phyloP scores from a whole-genome alignment of 2,329 filamentous ascomycete species.

The Lachnum nothofagi region DNA sequence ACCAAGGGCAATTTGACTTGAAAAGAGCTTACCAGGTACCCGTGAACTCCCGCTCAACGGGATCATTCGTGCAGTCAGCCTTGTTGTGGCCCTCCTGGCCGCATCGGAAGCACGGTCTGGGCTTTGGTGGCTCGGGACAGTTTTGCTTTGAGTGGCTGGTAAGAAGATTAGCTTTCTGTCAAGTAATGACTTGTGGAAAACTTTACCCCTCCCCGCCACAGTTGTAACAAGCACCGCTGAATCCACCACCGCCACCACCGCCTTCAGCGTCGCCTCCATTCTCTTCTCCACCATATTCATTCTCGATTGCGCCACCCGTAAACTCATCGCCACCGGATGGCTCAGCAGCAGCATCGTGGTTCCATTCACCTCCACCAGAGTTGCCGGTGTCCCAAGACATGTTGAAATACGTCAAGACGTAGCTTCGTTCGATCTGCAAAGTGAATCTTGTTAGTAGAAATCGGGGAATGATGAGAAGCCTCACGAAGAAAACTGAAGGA shows the following conservation, averaged over 20 bases:
- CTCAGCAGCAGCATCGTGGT: conserved; percentile 9
- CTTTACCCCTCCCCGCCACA: conserved; percentile 50
- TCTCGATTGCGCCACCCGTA: conserved; percentile 6
- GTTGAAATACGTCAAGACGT: neutral
- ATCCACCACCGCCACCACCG: conserved; percentile 24
- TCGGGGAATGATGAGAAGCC: neutral
- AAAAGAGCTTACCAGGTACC: too few species aligned
- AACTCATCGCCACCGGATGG: conserved; percentile 9
- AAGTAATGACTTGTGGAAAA: neutral
- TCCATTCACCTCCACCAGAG: conserved; percentile 7
- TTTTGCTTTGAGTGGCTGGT: conserved; percentile 17
- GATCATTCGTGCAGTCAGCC: conserved; percentile 54
- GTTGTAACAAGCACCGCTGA: conserved; percentile 52
- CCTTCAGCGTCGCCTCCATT: conserved; percentile 9
- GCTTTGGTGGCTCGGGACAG: conserved; percentile 24
- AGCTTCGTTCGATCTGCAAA: neutral
- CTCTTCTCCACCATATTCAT: conserved; percentile 7
- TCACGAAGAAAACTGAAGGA: neutral
- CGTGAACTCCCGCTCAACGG: conserved; percentile 42
- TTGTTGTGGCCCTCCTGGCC: conserved; percentile 61
- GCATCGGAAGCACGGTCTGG: conserved; percentile 47
- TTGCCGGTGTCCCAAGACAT: conserved; percentile 28
- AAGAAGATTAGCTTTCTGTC: conserved; percentile 1
- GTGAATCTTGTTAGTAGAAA: neutral
- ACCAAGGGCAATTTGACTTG: too few species aligned